These are phyloP conservation scores for Astrothelium macrocarpum DNA, from an alignment of 495 filamentous ascomycete genomes.

Conservation along the genomic window DNA sequence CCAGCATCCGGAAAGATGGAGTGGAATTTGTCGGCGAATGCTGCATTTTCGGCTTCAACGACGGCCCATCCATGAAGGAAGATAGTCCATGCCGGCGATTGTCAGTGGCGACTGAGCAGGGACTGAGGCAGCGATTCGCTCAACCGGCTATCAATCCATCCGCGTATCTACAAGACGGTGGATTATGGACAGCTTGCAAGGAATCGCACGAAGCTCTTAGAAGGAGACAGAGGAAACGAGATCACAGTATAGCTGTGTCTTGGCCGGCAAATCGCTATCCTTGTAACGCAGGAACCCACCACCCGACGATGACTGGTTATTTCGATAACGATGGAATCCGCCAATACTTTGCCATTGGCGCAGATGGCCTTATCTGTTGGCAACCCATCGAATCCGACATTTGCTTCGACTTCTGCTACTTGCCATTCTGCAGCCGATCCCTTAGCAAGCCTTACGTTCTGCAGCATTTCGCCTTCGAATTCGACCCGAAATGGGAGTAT, in stretches of 20 bases:
- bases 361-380: background rate
- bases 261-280: background rate
- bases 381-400: background rate
- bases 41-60: background rate
- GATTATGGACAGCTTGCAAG: background rate
- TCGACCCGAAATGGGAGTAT: background rate
- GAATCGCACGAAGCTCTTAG: background rate
- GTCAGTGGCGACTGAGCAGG: background rate
- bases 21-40: background rate
- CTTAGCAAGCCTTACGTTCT: background rate
- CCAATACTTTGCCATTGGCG: background rate
- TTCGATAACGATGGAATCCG: background rate
- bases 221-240: background rate
- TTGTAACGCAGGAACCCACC: background rate
- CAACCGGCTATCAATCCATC: background rate
- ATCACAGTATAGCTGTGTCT: background rate
- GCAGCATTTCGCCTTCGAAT: background rate
- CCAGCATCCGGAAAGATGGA: background rate
- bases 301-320: background rate
- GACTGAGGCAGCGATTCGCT: background rate
- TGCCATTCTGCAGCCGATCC: background rate
- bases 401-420: background rate
- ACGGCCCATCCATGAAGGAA: background rate
- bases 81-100: background rate
- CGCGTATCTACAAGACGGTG: background rate